Base-by-base conservation (phyloP, 2,329 filamentous ascomycete genomes). In the Rhynchosporium secalis region DNA sequence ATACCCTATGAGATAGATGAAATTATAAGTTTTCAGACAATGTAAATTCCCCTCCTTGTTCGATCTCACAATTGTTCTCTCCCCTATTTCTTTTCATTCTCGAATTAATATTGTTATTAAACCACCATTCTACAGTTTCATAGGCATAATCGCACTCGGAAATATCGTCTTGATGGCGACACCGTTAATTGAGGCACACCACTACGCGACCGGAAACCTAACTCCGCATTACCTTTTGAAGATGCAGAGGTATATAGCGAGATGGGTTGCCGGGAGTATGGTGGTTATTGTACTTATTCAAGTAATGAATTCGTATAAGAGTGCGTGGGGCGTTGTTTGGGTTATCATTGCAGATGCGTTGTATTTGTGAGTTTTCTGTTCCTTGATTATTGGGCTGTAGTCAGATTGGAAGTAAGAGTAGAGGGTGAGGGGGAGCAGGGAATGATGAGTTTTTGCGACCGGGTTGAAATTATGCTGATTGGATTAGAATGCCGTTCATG, bases 181-280 rank as follows among this genome's bases (percentile, higher is more conserved):
- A 20, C 56, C 56, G 9, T 10, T 33, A 1, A 28, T 58, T 3
- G 56, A 58, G 38, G 56, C 56, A 10, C 56, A 58, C 20, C 31
- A 38, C n/a, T 58, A 58, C 56, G 56, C 56, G n/a, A 36, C 46
- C 9, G 56, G 56, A 2, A 58, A 33, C 28, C 13, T 58, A 31
- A 28, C 45, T 12, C 56, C 56, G 20, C 6, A 29, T 8, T 49
- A 28, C 45, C 48, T 58, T 33, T n/a, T 13, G 10, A 58, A 47
- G 31, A 15, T 48, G 45, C 56, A 58, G 56, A 20, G 33, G 56
- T 58, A 47, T n/a, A 58, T 49, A 33, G 56, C 31, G n/a, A 36
- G 15, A 26, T 58, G 56, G 56, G 45, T 48, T 38, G 33, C 33
- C 2, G 56, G 26, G 15, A n/a, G 56, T 29, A 26, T 58, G 56